phyloP scores from a whole-genome alignment of 2,329 filamentous ascomycete species.

The Monilinia aucupariae region DNA sequence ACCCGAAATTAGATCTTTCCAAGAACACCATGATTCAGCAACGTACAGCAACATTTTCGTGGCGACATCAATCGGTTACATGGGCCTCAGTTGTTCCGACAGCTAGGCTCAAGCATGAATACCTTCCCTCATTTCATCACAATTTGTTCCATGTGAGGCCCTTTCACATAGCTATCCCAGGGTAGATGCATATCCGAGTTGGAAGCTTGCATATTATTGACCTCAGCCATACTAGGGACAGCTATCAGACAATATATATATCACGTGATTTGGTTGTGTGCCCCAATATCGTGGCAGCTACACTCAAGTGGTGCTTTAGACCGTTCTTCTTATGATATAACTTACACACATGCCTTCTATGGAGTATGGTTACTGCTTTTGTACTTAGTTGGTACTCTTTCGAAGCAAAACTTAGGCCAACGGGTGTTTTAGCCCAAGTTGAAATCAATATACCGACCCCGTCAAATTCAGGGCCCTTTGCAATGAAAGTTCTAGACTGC shows the following conservation, averaged over 20 bases:
- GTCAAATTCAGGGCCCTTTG: not conserved
- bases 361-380: not conserved
- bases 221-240: not conserved
- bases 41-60: not conserved
- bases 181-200: slow-evolving; percentile 10
- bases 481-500: not conserved
- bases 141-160: not conserved
- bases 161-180: not conserved
- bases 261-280: not conserved
- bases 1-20: not conserved
- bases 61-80: not conserved
- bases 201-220: slow-evolving; percentile 12
- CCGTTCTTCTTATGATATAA: not conserved
- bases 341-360: not conserved
- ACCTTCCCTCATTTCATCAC: not conserved
- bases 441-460: not conserved
- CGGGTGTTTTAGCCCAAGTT: not conserved
- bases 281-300: not conserved
- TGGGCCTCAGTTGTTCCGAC: not conserved
- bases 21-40: not conserved
- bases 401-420: not conserved
- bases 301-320: not conserved
- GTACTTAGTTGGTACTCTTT: not conserved
- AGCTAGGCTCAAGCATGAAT: not conserved
- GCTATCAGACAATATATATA: not conserved